Conservation (phyloP, 345 rosid genomes). For the Citrus trifoliata region DNA sequence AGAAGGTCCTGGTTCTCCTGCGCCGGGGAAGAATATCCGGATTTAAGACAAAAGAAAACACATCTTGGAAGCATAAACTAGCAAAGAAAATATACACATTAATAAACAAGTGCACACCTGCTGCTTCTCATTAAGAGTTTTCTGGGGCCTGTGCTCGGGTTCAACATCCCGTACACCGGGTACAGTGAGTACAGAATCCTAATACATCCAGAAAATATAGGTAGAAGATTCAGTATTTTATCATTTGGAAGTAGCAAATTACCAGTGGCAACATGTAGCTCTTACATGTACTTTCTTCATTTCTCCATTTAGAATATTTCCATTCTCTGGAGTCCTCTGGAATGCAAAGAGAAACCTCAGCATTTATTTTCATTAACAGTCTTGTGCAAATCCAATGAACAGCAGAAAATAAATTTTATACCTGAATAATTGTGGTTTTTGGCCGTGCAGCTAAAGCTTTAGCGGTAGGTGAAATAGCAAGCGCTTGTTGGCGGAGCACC, state of each 20-base stretch:
- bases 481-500: constrained; percentile 85
- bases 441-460: constrained; percentile 56
- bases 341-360: constrained; percentile 20
- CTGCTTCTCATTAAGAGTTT: constrained; percentile 90
- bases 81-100: neutral
- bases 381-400: neutral
- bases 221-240: constrained; percentile 9
- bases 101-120: constrained; percentile 44
- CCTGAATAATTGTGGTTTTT: constrained; percentile 71
- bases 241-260: constrained; percentile 2
- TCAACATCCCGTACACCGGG: constrained; percentile 49
- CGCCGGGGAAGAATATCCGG: constrained; percentile 13
- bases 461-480: constrained; percentile 75
- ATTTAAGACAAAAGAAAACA: neutral
- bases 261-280: constrained; percentile 2
- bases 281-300: constrained; percentile 46
- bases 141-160: constrained; percentile 81
- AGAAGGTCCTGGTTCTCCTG: constrained; percentile 93
- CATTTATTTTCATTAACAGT: constrained; percentile 11
- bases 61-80: neutral
- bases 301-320: constrained; percentile 63
- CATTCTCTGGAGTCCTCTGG: constrained; percentile 83
- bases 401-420: constrained; percentile 20
- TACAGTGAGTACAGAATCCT: constrained; percentile 27
- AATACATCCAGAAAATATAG: constrained; percentile 18